Evolutionary conservation across 2,329 filamentous ascomycete species (phyloP), one percentile per base, ranked within the genome.

Genomic region (Xylariaceae sp.): DNA sequence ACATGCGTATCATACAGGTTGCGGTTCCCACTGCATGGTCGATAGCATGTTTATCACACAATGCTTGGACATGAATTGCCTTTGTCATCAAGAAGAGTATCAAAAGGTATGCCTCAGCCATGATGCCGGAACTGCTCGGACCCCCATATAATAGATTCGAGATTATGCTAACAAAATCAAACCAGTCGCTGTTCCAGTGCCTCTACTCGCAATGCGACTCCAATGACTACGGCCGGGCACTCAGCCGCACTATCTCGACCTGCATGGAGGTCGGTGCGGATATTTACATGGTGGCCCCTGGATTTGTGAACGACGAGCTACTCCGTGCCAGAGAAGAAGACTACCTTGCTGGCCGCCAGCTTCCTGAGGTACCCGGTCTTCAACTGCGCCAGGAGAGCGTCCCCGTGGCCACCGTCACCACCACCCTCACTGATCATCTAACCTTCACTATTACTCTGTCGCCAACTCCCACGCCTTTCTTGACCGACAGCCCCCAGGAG

Each of bases 201-300:
- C 64, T 69, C n/a, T 68, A 67, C 45, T 65, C 65, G 0, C 67
- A 69, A 57, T 69, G 67, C 55, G 67, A 68, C 51, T 55, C 63
- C 7, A 53, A 51, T 27, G 54, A 66, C 11, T 69, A 69, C 49
- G 66, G 66, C 37, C 57, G 60, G 7, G 64, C 66, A 9, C 62
- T 69, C 4, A 60, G 61, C 35, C 60, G 65, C 49, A 67, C 64
- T 0, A 67, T 69, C 49, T 60, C 59, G 2, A 60, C 63, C 3
- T 68, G 66, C 55, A 62, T 68, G 46, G 63, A 50, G 29, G 59
- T 62, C 6, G 66, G 67, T 3, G 66, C 67, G 26, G 61, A 67
- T 47, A 68, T 69, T 11, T 59, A 67, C 56, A 68, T 68, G 65
- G 63, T 62, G 2, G 60, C 64, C 2, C 62, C 67, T 0, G 60